Evolutionary conservation across 495 filamentous ascomycete species (phyloP), one percentile per base, ranked within the genome.

Genomic region (Clavariopsis aquatica): DNA sequence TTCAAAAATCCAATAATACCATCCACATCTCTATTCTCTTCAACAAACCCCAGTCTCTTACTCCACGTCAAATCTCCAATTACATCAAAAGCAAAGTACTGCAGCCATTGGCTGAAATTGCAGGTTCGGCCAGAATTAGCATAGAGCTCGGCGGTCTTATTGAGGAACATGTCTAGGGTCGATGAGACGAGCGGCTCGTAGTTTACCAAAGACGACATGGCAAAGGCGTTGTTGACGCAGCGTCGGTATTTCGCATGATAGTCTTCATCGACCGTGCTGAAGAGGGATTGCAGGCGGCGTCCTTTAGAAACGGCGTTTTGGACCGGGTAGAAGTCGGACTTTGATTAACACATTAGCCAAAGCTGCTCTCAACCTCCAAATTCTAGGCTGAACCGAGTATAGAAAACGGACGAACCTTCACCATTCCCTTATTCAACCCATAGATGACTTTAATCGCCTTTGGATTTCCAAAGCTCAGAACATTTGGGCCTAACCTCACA

Each of bases 11-110:
- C 66, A 26, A 78, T 69, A 31, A 78, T 77, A 1, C 75, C 75
- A 60, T 76, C 75, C 4, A 78, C 75, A 55, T 78, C 76, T 49
- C 76, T 70, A 49, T 77, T 69, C 59, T 69, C 63, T 27, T 78
- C 75, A 8, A 78, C 64, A 55, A 78, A 78, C 2, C 76, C 76
- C 9, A 78, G 51, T 22, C 73, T 60, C 62, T 72, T 75, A 62
- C 73, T 76, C 73, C 73, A 78, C 0, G 76, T 76, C 45, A 78
- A 51, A 69, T 75, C 80, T 76, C 88, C 73, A 77, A 89, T 75
- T 29, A 91, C 87, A 69, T 94, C 90, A 67, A 91, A 92, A 2
- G 88, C 87, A 68, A 87, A 93, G 71, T 85, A 92, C 68, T 91
- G 88, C 13, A 92, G 74, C 91, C 91, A 93, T 46, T 80, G 75